Conservation (phyloP, 2,329 filamentous ascomycete species). For the Aspergillus fructus region DNA sequence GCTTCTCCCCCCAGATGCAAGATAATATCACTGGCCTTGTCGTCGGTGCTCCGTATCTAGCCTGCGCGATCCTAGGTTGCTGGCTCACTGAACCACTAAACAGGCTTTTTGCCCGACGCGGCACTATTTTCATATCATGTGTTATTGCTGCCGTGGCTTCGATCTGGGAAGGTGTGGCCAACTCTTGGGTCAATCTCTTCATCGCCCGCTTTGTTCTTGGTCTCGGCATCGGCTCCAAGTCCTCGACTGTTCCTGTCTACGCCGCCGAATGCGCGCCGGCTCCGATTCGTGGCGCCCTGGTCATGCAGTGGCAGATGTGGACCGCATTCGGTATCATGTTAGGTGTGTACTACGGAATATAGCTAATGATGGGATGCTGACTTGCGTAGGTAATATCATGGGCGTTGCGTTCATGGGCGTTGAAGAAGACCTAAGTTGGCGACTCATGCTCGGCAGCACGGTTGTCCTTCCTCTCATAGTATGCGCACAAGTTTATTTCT, state of each 20-base stretch:
- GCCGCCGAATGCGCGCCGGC: slow-evolving; percentile 50
- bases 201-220: slow-evolving; percentile 44
- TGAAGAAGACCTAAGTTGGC: slow-evolving; percentile 58
- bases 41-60: slow-evolving; percentile 47
- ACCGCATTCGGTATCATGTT: slow-evolving; percentile 48
- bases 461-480: slow-evolving; percentile 59
- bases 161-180: slow-evolving; percentile 43
- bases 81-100: slow-evolving; percentile 52
- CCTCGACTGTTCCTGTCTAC: slow-evolving; percentile 49
- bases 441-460: slow-evolving; percentile 68
- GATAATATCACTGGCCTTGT: slow-evolving; percentile 43
- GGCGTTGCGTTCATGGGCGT: slow-evolving; percentile 48
- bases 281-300: slow-evolving; percentile 50
- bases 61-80: slow-evolving; percentile 46
- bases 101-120: slow-evolving; percentile 45
- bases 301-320: slow-evolving; percentile 56
- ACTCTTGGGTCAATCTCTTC: slow-evolving; percentile 45
- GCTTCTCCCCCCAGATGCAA: slow-evolving; percentile 17
- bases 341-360: slow-evolving; percentile 13
- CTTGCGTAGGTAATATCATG: slow-evolving; percentile 41
- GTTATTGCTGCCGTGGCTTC: slow-evolving; percentile 43
- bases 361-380: background rate
- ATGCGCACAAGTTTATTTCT: slow-evolving; percentile 63
- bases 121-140: slow-evolving; percentile 45
- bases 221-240: slow-evolving; percentile 44